These are phyloP conservation scores for Inosperma sp. DNA, from an alignment of 768 basidiomycete species.

Conservation along the genomic window DNA sequence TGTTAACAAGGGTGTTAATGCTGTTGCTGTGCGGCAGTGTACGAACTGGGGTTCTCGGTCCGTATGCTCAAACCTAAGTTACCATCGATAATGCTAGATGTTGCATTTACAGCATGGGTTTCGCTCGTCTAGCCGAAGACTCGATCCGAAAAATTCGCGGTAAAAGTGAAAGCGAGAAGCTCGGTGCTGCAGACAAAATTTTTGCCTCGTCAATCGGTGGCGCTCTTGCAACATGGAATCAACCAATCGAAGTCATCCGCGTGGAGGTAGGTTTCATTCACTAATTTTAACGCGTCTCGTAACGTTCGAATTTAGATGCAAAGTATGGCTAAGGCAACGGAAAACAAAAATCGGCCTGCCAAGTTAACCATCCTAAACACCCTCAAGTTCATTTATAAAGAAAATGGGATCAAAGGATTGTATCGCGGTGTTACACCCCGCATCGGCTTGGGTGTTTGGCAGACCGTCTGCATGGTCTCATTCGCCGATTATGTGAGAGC, in stretches of 20 bases:
- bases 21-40: conserved; percentile 86
- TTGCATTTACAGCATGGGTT: conserved; percentile 94
- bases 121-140: conserved; percentile 87
- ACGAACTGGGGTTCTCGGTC: conserved; percentile 93
- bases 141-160: conserved; percentile 74
- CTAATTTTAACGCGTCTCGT: background rate
- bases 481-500: conserved; percentile 94
- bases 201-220: conserved; percentile 84
- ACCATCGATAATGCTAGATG: no score
- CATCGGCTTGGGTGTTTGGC: conserved; percentile 94
- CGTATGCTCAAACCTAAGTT: no score
- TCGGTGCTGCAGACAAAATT: conserved; percentile 82
- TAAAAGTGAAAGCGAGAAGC: conserved; percentile 68
- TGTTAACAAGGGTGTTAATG: conserved; percentile 99
- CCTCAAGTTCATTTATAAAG: conserved; percentile 88
- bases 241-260: conserved; percentile 95
- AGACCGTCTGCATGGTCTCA: conserved; percentile 98
- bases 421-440: conserved; percentile 98
- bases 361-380: conserved; percentile 93
- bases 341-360: conserved; percentile 77
- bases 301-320: conserved; percentile 72
- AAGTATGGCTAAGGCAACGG: conserved; percentile 85
- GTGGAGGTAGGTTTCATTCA: conserved; percentile 67
- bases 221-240: conserved; percentile 98
- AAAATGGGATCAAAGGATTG: conserved; percentile 93